Conservation (phyloP, 305 asterid genomes). For the Stenogyne calaminthoides region DNA sequence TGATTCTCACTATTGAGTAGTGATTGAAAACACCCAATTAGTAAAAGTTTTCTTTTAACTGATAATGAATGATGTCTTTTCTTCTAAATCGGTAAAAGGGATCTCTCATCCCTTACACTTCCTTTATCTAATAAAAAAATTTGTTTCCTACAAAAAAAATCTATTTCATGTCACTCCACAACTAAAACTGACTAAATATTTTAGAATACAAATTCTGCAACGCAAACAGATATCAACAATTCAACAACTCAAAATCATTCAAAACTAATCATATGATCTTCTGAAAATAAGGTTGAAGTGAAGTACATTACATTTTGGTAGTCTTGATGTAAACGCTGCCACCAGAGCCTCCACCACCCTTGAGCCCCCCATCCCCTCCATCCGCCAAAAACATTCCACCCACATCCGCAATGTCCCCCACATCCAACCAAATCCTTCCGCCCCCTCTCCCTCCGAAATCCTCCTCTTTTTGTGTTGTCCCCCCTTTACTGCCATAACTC, state of each 20-base stretch:
- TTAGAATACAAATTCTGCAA: background rate
- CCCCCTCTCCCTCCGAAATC: slow-evolving; percentile 87
- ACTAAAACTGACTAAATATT: background rate
- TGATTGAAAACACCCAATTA: no score
- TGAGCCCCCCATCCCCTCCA: slow-evolving; percentile 82
- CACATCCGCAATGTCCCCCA: slow-evolving; percentile 40
- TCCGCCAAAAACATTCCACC: slow-evolving; percentile 63
- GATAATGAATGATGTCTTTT: no score
- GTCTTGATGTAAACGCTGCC: slow-evolving; percentile 82
- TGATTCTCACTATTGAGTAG: no score
- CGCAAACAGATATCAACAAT: slow-evolving; percentile 5
- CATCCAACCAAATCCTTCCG: slow-evolving; percentile 76
- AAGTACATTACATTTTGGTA: slow-evolving; percentile 58
- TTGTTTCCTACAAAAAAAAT: no score
- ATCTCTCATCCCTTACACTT: background rate
- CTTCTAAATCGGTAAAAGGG: background rate
- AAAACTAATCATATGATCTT: background rate
- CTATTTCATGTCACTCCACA: background rate
- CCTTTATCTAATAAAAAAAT: background rate
- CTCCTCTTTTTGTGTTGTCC: slow-evolving; percentile 62
- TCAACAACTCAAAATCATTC: slow-evolving; percentile 7
- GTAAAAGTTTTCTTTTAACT: no score
- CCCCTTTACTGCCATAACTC: slow-evolving; percentile 81
- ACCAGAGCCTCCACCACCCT: slow-evolving; percentile 93
- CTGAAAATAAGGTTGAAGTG: slow-evolving; percentile 13